phyloP scores from a whole-genome alignment of 2,329 filamentous ascomycete species.

The Pseudogymnoascus sp. region DNA sequence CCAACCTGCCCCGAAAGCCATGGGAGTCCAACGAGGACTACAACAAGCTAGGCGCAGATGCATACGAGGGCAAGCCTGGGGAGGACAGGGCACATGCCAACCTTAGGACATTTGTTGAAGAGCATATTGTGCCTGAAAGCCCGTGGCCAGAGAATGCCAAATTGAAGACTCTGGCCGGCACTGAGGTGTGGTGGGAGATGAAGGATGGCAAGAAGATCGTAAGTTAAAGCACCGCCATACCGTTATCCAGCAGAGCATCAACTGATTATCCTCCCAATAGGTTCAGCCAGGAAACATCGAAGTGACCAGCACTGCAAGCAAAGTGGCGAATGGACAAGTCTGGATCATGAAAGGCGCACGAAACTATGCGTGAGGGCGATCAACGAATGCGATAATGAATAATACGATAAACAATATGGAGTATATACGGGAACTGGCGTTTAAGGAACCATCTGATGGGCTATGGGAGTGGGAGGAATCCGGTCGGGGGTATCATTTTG shows the following conservation, averaged over 20 bases:
- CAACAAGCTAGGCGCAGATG: slow-evolving; percentile 53
- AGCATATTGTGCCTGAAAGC: slow-evolving; percentile 67
- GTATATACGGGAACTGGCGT: background rate
- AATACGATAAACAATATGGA: background rate
- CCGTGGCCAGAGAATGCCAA: slow-evolving; percentile 67
- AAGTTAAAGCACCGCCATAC: slow-evolving; percentile 28
- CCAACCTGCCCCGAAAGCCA: slow-evolving; percentile 71
- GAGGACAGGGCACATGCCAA: slow-evolving; percentile 71
- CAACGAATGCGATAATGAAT: background rate
- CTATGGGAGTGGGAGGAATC: background rate
- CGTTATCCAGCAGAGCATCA: background rate
- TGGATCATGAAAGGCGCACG: slow-evolving; percentile 48
- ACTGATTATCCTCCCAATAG: slow-evolving; percentile 31
- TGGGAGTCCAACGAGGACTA: slow-evolving; percentile 78
- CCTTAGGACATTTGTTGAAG: slow-evolving; percentile 72
- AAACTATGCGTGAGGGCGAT: slow-evolving; percentile 23
- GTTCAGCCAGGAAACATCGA: slow-evolving; percentile 75
- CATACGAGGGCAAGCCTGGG: slow-evolving; percentile 69
- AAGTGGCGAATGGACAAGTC: slow-evolving; percentile 81
- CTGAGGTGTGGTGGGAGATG: slow-evolving; percentile 74
- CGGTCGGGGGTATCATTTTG: background rate
- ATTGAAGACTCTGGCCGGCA: slow-evolving; percentile 58
- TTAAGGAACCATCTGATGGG: background rate
- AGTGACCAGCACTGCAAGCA: slow-evolving; percentile 64
- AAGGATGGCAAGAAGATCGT: slow-evolving; percentile 61